These are phyloP conservation scores for Ceratocystis variospora DNA, from an alignment of 2,329 filamentous ascomycete species.

Conservation along the genomic window DNA sequence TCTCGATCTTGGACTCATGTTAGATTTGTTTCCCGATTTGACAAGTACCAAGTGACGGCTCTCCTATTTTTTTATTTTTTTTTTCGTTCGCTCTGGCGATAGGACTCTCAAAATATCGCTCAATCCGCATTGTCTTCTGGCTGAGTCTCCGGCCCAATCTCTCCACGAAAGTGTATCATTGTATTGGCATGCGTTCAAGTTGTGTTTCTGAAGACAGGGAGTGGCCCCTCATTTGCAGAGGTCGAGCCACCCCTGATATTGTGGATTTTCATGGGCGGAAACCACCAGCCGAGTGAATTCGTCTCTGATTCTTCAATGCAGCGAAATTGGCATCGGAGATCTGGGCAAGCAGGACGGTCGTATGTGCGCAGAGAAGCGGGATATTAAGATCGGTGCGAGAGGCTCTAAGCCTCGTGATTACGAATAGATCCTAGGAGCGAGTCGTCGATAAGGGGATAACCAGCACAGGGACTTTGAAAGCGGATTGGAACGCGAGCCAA, in stretches of 20 bases:
- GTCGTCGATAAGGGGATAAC: neutral
- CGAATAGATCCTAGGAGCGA: neutral
- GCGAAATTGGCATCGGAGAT: neutral
- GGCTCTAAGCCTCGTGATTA: neutral
- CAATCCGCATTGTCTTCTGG: neutral
- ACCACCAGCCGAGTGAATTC: neutral
- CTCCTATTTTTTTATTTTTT: neutral
- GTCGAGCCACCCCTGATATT: conserved; percentile 1
- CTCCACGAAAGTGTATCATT: neutral
- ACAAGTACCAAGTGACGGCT: neutral
- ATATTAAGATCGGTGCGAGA: too few relatives aligned
- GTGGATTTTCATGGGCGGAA: neutral
- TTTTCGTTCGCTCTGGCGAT: neutral
- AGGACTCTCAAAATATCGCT: neutral
- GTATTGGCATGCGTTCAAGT: neutral
- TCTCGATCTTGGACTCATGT: neutral
- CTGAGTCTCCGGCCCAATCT: neutral
- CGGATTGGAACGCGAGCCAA: too few relatives aligned
- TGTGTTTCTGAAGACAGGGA: neutral
- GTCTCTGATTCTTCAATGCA: too few relatives aligned
- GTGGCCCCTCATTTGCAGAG: neutral
- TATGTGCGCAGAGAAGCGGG: neutral
- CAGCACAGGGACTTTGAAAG: too few relatives aligned
- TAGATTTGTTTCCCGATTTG: conserved; percentile 1
- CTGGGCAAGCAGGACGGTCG: neutral